phyloP scores from a whole-genome alignment of 176 grass and related monocot genomes.

The Zoysia japonica region DNA sequence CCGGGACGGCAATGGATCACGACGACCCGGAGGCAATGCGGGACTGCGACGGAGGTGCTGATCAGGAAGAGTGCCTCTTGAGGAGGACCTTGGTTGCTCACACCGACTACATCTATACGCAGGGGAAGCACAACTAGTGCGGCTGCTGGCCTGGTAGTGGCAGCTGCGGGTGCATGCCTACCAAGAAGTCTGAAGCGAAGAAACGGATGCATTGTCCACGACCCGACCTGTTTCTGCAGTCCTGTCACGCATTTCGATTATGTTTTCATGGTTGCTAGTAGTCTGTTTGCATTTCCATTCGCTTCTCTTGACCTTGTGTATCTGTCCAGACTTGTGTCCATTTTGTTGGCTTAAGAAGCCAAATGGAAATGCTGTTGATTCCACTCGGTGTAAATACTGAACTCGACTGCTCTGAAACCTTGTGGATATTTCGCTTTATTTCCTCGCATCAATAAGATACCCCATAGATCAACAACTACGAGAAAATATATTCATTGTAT shows the following conservation, averaged over 20 bases:
- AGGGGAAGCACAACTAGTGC: constrained; percentile 60
- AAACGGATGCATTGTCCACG: constrained; percentile 2
- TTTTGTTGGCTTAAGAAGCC: neutral
- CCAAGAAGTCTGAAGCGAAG: neutral
- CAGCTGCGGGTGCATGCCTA: neutral
- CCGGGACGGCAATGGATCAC: constrained; percentile 5
- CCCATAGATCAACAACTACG: no score
- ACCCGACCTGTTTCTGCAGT: constrained; percentile 11
- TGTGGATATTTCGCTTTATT: neutral
- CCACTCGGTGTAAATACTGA: neutral
- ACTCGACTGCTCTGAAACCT: neutral
- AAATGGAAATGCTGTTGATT: neutral
- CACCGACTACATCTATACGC: constrained; percentile 71
- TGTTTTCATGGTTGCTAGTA: neutral
- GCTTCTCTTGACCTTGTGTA: neutral
- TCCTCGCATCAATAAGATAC: no score
- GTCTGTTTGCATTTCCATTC: neutral
- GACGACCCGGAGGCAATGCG: constrained; percentile 16
- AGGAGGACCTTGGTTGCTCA: constrained; percentile 63
- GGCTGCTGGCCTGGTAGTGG: neutral
- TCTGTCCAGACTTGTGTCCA: no score
- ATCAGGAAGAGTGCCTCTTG: constrained; percentile 49
- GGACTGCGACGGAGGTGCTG: constrained; percentile 21
- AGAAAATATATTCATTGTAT: no score
- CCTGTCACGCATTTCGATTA: neutral